phyloP scores from a whole-genome alignment of 352 stramenopile species.

The Phytophthora ohioensis region DNA sequence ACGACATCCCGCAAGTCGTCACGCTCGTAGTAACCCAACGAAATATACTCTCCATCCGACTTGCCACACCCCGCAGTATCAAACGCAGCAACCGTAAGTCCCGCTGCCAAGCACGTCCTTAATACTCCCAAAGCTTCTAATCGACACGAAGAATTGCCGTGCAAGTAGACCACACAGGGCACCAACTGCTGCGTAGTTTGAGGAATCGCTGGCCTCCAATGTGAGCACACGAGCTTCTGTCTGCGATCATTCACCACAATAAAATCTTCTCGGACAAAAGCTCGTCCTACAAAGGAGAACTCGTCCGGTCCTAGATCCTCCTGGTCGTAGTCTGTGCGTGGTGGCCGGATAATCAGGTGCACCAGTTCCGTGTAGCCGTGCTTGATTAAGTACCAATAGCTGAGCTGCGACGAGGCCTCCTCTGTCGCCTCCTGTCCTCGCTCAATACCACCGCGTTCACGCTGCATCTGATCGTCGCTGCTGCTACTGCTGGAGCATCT shows the following conservation, averaged over 20 bases:
- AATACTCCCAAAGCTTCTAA: slow-evolving; percentile 95
- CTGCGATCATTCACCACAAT: slow-evolving; percentile 75
- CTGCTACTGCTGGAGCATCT: slow-evolving; percentile 34
- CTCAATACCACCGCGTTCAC: slow-evolving; percentile 78
- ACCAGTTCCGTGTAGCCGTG: slow-evolving; percentile 96
- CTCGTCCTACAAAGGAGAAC: slow-evolving; percentile 91
- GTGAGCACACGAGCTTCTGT: slow-evolving; percentile 94
- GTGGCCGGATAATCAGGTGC: slow-evolving; percentile 98
- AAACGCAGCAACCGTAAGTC: slow-evolving; percentile 96
- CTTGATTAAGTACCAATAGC: slow-evolving; percentile 89
- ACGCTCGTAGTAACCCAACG: slow-evolving; percentile 97
- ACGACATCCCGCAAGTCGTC: slow-evolving; percentile 92
- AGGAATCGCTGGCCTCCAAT: slow-evolving; percentile 89
- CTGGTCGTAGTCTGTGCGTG: slow-evolving; percentile 92
- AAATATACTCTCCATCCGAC: slow-evolving; percentile 98
- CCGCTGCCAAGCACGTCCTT: slow-evolving; percentile 90
- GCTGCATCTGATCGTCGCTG: slow-evolving; percentile 31
- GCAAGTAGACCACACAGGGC: slow-evolving; percentile 97
- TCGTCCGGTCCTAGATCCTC: slow-evolving; percentile 91
- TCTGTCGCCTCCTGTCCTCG: slow-evolving; percentile 74
- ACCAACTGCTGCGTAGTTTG: slow-evolving; percentile 50
- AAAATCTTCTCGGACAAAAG: slow-evolving; percentile 95
- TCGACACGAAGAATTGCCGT: slow-evolving; percentile 97
- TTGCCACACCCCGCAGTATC: slow-evolving; percentile 97
- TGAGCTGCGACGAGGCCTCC: slow-evolving; percentile 79